phyloP scores from a whole-genome alignment of 768 basidiomycete species.

The Rhizopogon rudus region DNA sequence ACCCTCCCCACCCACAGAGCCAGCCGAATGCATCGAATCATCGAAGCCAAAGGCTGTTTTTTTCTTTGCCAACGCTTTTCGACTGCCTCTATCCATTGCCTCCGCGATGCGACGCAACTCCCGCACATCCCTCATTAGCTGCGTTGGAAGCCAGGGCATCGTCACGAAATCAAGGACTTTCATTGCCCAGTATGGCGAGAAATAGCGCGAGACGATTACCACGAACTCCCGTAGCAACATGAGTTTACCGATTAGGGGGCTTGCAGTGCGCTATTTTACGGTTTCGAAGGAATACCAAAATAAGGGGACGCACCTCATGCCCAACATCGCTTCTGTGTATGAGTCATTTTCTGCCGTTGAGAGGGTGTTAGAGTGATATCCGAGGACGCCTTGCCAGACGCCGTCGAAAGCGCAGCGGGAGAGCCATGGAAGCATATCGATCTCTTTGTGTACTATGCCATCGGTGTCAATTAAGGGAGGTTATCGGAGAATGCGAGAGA shows the following conservation, averaged over 20 bases:
- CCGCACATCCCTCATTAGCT: constrained; percentile 28
- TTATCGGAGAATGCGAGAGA: constrained; percentile 6
- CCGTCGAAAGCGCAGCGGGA: constrained; percentile 9
- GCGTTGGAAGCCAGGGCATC: neutral
- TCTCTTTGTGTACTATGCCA: constrained; percentile 19
- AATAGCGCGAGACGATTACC: constrained; percentile 21
- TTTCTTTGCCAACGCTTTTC: constrained; percentile 34
- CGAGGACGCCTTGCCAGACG: constrained; percentile 44
- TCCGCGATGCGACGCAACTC: constrained; percentile 43
- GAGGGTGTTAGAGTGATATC: constrained; percentile 30
- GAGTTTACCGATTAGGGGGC: constrained; percentile 20
- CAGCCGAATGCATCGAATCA: constrained; percentile 6
- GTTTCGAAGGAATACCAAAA: neutral
- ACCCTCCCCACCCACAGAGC: constrained; percentile 11
- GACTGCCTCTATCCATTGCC: constrained; percentile 39
- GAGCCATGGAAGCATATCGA: constrained; percentile 29
- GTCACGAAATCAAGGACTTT: constrained; percentile 18
- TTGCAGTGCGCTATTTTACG: constrained; percentile 1
- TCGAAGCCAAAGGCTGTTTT: constrained; percentile 18
- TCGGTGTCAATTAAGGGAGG: neutral
- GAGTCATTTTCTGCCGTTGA: constrained; percentile 8
- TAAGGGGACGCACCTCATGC: constrained; percentile 22
- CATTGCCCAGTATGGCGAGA: constrained; percentile 25
- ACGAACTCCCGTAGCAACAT: constrained; percentile 26
- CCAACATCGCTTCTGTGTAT: constrained; percentile 18